Evolutionary conservation across 73 alveolate species (phyloP).

Genomic region (Symbiodinium natans): DNA sequence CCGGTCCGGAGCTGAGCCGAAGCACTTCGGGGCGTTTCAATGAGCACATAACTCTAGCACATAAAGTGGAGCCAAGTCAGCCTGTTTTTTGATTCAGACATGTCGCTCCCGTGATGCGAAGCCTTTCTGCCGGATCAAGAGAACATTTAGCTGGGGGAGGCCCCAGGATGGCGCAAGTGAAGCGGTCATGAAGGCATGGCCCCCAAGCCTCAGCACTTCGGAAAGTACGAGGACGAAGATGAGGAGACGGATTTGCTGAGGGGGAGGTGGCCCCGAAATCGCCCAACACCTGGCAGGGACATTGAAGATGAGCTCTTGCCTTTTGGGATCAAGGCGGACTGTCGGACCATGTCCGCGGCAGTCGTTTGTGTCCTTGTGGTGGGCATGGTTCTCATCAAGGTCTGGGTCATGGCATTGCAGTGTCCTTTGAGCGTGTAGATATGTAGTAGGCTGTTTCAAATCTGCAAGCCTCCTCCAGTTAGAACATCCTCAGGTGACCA

Average conservation of each 20-base stretch:
- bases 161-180: too few relatives aligned
- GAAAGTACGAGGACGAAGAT: background rate
- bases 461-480: too few relatives aligned
- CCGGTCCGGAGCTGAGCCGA: too few relatives aligned
- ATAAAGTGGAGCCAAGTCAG: too few relatives aligned
- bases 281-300: background rate
- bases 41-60: too few relatives aligned
- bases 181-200: constrained; percentile 4
- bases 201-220: background rate
- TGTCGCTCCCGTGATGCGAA: too few relatives aligned
- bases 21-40: too few relatives aligned
- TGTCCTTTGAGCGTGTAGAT: too few relatives aligned
- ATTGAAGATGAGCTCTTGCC: background rate
- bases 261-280: background rate
- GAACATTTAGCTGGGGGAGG: too few relatives aligned
- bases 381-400: background rate
- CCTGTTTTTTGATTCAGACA: too few relatives aligned
- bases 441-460: too few relatives aligned
- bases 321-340: background rate
- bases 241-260: constrained; percentile 23
- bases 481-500: background rate
- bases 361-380: background rate
- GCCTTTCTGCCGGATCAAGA: too few relatives aligned
- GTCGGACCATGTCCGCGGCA: background rate
- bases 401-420: background rate